phyloP scores from a whole-genome alignment of 140 eudicot genomes.

The Flaveria floridana region DNA sequence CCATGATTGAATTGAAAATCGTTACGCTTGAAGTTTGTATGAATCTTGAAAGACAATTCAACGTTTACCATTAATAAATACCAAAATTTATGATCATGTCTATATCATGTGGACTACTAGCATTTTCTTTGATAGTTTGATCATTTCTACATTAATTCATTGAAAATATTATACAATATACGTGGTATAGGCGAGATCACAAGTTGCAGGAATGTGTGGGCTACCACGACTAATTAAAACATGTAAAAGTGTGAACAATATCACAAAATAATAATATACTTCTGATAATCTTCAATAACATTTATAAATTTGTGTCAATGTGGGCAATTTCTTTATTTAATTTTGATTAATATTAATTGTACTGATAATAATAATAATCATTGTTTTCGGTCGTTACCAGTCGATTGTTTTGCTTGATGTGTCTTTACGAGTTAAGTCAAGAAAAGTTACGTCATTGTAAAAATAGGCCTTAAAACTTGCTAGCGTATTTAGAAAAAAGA shows the following conservation, averaged over 20 bases:
- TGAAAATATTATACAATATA: background rate
- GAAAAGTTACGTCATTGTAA: no score
- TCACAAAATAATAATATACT: background rate
- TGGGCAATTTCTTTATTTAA: background rate
- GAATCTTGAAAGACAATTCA: background rate
- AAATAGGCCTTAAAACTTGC: no score
- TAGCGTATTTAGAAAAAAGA: no score
- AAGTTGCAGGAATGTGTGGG: constrained; percentile 6
- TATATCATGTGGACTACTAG: constrained; percentile 9
- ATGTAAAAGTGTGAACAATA: background rate
- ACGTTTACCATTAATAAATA: constrained; percentile 1
- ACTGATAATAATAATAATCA: no score
- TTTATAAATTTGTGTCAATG: background rate
- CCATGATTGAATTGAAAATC: background rate
- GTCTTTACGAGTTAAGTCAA: no score
- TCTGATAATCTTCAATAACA: background rate
- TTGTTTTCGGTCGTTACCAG: no score
- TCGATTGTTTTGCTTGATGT: no score
- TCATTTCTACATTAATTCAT: background rate
- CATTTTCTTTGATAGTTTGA: background rate
- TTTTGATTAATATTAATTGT: no score
- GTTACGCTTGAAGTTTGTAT: background rate
- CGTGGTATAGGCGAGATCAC: background rate
- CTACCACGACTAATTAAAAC: constrained; percentile 3
- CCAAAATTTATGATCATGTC: background rate